Conservation (phyloP, 78 protist genomes). For the Pigoraptor vietnamica region DNA sequence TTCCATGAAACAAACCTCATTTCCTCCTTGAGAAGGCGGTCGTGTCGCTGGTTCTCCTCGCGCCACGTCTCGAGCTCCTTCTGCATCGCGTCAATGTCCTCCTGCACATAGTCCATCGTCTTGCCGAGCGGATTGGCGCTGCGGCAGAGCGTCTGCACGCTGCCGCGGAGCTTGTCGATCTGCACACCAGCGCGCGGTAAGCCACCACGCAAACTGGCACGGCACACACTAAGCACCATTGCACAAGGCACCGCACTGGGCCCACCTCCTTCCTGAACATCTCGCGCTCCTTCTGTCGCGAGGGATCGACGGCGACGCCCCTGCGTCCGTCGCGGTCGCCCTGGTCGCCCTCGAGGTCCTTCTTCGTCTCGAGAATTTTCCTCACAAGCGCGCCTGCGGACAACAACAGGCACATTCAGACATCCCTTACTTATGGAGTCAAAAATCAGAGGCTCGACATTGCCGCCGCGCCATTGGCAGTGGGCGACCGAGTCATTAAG, state of each 20-base stretch:
- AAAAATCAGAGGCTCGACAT: no score
- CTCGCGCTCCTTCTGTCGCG: not conserved
- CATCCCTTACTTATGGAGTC: no score
- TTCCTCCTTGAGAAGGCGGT: not conserved
- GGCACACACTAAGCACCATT: not conserved
- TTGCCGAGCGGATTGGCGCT: constrained; percentile 45
- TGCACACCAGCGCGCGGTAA: not conserved
- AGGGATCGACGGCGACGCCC: not conserved
- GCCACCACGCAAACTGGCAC: not conserved
- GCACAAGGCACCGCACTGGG: not conserved
- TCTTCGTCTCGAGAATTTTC: not conserved
- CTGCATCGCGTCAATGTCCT: constrained; percentile 20
- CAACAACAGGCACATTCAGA: no score
- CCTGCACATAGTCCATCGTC: constrained; percentile 46
- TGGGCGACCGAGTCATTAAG: no score
- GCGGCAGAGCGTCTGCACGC: constrained; percentile 35
- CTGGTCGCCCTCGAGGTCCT: not conserved
- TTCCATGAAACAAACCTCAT: not conserved
- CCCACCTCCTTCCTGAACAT: not conserved
- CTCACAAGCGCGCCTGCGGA: not conserved
- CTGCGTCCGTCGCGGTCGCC: not conserved
- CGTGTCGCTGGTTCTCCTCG: not conserved
- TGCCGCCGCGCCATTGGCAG: no score
- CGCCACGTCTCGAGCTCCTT: constrained; percentile 14
- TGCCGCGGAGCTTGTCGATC: not conserved